Percentiles rank a stretch among this genome's conserved stretches.
These are phyloP conservation scores for Lotus japonicus DNA, from an alignment of 306 rosid species.

Conservation along the genomic window DNA sequence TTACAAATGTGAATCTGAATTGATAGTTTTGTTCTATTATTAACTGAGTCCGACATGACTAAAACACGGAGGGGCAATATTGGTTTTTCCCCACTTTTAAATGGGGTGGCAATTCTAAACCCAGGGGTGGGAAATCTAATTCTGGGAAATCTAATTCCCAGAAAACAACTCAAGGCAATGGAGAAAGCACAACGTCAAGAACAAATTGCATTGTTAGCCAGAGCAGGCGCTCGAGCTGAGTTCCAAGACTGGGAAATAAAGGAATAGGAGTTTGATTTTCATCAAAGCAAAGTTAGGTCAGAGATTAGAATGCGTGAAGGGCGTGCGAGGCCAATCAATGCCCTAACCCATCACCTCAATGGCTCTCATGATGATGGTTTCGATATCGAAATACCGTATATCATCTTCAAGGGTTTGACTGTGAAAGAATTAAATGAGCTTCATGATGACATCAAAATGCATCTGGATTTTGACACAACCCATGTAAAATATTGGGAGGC, in stretches of 20 bases:
- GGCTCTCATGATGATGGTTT: constrained; percentile 80
- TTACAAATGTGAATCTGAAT: too few species aligned
- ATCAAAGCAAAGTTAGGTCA: constrained; percentile 96
- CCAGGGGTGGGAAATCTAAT: too few species aligned
- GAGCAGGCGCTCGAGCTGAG: too few species aligned
- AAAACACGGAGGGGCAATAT: too few species aligned
- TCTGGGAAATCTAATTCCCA: too few species aligned
- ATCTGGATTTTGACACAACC: constrained; percentile 90
- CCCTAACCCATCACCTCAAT: constrained; percentile 73
- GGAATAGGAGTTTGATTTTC: constrained; percentile 98
- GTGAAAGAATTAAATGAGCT: constrained; percentile 93
- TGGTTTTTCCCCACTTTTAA: too few species aligned
- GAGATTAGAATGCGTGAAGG: constrained; percentile 98
- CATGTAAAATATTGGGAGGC: constrained; percentile 99
- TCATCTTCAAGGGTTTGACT: constrained; percentile 97
- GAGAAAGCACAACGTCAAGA: too few species aligned
- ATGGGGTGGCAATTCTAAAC: too few species aligned
- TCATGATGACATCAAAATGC: constrained; percentile 96
- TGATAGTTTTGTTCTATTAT: too few species aligned
- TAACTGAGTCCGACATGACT: too few species aligned
- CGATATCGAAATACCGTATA: constrained; percentile 87
- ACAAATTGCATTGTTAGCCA: constrained; percentile 4
- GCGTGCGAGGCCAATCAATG: constrained; percentile 87
- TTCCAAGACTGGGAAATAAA: constrained; percentile 90
- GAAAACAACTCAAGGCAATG: too few species aligned